Base-by-base conservation (phyloP, 2,329 filamentous ascomycete species). In the Alternaria gansuensis region DNA sequence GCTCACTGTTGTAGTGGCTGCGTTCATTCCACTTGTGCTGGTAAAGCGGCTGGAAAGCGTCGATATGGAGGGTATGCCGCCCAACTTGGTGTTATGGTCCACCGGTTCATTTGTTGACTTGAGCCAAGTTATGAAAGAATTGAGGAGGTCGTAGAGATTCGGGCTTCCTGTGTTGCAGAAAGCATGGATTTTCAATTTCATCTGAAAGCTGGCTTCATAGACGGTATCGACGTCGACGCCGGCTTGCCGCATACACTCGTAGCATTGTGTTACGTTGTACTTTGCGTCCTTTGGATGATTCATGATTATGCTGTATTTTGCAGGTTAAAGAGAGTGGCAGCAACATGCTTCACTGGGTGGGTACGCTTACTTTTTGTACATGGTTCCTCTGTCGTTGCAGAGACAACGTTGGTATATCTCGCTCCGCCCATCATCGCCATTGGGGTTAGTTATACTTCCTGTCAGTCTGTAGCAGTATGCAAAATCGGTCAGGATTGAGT, bases 161-260 rank as follows among this genome's bases (percentile, higher is more conserved):
- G 51, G 54, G 0, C 23, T 14, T 6, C 21, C 43, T 1, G 54
- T 37, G 29, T 60, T 48, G 48, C 61, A 63, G 39, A 63, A 61
- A 13, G 24, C 44, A 17, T 54, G 21, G 17, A 54, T 58, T 28
- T 53, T 63, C n/a, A 28, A 34, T 9, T 14, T 9, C 31, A 48
- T 23, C 21, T 48, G 44, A 5, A 24, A 8, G 44, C 44, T 41
- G 43, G 31, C 11, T 50, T 17, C 4, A 13, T 11, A 13, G 46
- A n/a, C 5, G 36, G 36, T 17, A 9, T 36, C 11, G 29, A 21
- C 3, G 31, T 56, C 56, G 24, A 50, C 13, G 5, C 46, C 54
- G 23, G 54, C 51, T 50, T 58, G 46, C n/a, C 39, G 8, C 33
- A 61, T 24, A 44, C 58, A 60, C 5, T 26, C n/a, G 37, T 49